Evolutionary conservation across 495 filamentous ascomycete species (phyloP), one percentile per base, ranked within the genome.

Genomic region (Astrothelium macrocarpum): DNA sequence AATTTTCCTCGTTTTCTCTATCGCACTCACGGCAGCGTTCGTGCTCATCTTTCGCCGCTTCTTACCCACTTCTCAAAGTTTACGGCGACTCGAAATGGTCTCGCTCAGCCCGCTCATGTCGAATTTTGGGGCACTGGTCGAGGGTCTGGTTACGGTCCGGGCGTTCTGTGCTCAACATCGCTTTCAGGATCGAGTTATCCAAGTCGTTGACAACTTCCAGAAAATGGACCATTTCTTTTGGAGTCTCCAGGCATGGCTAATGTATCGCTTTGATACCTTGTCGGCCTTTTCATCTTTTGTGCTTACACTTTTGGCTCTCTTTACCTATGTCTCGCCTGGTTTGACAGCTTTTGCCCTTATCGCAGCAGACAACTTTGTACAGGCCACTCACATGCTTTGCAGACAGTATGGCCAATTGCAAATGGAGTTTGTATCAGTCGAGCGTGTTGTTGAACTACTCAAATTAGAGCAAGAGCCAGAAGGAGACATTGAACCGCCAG

Each of bases 141-240:
- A 92, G 68, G 90, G 90, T 2, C 71, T 95, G 42, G 87, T 86
- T 1, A 95, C 90, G 0, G 87, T 95, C 18, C 82, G 88, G 43
- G 85, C 90, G 0, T 92, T 90, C 71, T 81, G 78, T 53, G 88
- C 86, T 4, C 84, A 91, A 67, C 73, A 78, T 16, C 84, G 85
- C 56, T 95, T 94, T 67, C 89, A 94, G 68, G 79, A 81, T 61
- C 80, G 85, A 26, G 86, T 91, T 63, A 87, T 95, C 46, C 78
- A 78, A 2, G 88, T 88, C 23, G 87, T 87, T 0, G 90, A 95
- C 72, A 81, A 81, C 2, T 95, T 95, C 73, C 90, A 93, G 72
- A 90, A 89, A 66, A 91, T 92, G 87, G 90, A 95, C 70, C 90
- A 95, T 73, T 91, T 95, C 75, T 95, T 91, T 75, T 95, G 90